Conservation (phyloP, 2,329 filamentous ascomycete genomes). For the Triangularia setosa region DNA sequence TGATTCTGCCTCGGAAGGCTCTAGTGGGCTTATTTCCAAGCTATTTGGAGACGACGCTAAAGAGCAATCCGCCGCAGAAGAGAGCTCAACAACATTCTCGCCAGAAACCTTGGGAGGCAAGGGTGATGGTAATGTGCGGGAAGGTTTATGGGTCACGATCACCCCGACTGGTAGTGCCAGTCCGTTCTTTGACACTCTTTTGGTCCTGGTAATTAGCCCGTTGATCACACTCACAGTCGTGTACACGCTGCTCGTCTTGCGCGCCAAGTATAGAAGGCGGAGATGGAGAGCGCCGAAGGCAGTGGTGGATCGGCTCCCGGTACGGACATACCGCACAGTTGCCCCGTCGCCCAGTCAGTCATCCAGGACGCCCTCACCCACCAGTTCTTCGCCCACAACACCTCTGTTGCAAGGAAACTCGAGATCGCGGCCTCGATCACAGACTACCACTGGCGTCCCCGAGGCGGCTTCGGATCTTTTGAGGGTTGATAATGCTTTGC, state of each 20-base stretch:
- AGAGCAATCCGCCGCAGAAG: constrained; percentile 29
- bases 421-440: constrained; percentile 58
- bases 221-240: constrained; percentile 89
- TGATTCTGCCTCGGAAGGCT: constrained; percentile 12
- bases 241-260: constrained; percentile 80
- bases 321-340: constrained; percentile 91
- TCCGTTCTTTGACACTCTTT: constrained; percentile 90
- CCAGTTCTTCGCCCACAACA: constrained; percentile 67
- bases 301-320: constrained; percentile 88
- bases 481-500: constrained; percentile 40
- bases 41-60: constrained; percentile 46
- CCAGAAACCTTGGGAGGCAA: constrained; percentile 10
- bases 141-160: constrained; percentile 94
- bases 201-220: constrained; percentile 95
- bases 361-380: constrained; percentile 58
- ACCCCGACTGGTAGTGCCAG: constrained; percentile 85
- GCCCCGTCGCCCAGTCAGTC: constrained; percentile 53
- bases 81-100: constrained; percentile 22
- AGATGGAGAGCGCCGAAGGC: constrained; percentile 98
- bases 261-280: constrained; percentile 81
- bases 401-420: constrained; percentile 65
- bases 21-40: constrained; percentile 43
- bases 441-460: constrained; percentile 59
- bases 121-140: constrained; percentile 39
- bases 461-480: constrained; percentile 47